Evolutionary conservation across 2,329 filamentous ascomycete genomes (phyloP).

Genomic region (Colletotrichum sp.): DNA sequence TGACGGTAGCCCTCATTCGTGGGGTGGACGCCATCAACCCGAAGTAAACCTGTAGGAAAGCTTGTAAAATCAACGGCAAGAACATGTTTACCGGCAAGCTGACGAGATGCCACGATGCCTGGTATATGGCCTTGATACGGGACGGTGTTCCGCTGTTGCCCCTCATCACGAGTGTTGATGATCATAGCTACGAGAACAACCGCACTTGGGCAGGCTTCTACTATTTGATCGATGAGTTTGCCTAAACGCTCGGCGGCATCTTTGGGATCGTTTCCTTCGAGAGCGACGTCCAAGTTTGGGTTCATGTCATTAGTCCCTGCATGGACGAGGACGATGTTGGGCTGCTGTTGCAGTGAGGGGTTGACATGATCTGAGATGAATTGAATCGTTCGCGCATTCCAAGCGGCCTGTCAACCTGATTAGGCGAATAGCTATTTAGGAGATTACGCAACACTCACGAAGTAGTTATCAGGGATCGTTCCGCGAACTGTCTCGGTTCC

Average conservation of each 20-base stretch:
- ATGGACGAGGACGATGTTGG: constrained; percentile 39
- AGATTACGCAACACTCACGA: constrained; percentile 27
- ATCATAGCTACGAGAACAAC: constrained; percentile 39
- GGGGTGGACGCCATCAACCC: constrained; percentile 32
- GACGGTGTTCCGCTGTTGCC: constrained; percentile 27
- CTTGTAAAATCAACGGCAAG: constrained; percentile 36
- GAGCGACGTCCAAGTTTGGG: constrained; percentile 25
- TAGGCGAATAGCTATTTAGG: not conserved
- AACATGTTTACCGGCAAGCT: constrained; percentile 29
- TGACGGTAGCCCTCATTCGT: constrained; percentile 34
- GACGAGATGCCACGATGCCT: constrained; percentile 29
- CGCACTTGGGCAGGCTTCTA: constrained; percentile 33
- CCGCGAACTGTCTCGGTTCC: constrained; percentile 30
- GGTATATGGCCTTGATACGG: constrained; percentile 34
- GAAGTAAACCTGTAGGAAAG: constrained; percentile 27
- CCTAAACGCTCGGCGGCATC: constrained; percentile 32
- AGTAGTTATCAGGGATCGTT: constrained; percentile 35
- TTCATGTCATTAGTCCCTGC: constrained; percentile 45
- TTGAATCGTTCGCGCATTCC: constrained; percentile 40
- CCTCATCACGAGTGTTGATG: constrained; percentile 30
- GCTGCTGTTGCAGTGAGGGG: constrained; percentile 34
- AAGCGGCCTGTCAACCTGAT: constrained; percentile 30
- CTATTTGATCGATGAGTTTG: constrained; percentile 34
- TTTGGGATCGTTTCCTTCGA: constrained; percentile 35
- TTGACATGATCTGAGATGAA: constrained; percentile 35